Conservation (phyloP, 2,329 filamentous ascomycete species). For the Elsinoe fawcettii region DNA sequence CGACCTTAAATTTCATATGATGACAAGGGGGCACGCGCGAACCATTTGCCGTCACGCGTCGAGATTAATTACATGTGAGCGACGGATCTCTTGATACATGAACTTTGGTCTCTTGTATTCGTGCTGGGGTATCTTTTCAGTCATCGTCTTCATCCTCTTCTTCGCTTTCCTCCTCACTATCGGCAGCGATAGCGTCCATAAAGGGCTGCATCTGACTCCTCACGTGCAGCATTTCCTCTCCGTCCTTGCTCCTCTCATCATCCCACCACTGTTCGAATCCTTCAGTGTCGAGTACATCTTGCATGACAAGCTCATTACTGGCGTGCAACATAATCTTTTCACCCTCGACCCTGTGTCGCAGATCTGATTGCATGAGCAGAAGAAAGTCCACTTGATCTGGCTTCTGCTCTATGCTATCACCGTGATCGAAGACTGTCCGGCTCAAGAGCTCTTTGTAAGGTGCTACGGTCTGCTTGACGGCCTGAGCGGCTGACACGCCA, state of each 20-base stretch:
- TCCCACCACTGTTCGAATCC: constrained; percentile 85
- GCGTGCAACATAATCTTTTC: constrained; percentile 65
- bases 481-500: constrained; percentile 31
- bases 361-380: constrained; percentile 71
- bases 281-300: constrained; percentile 82
- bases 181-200: constrained; percentile 71
- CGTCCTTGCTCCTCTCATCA: constrained; percentile 60
- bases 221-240: constrained; percentile 61
- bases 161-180: constrained; percentile 59
- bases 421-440: constrained; percentile 52
- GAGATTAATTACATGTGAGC: background rate
- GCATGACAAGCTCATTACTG: constrained; percentile 75
- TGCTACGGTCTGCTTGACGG: constrained; percentile 35
- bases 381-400: constrained; percentile 79
- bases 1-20: background rate
- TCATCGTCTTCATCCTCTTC: constrained; percentile 51
- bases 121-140: constrained; percentile 21
- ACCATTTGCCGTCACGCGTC: constrained; percentile 1
- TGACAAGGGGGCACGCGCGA: constrained; percentile 7
- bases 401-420: constrained; percentile 38
- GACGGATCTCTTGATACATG: background rate
- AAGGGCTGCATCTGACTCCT: constrained; percentile 68
- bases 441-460: constrained; percentile 54
- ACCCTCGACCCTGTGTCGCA: constrained; percentile 57
- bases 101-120: background rate